phyloP scores from a whole-genome alignment of 106 monocot species.

The Dactylorhiza incarnata region DNA sequence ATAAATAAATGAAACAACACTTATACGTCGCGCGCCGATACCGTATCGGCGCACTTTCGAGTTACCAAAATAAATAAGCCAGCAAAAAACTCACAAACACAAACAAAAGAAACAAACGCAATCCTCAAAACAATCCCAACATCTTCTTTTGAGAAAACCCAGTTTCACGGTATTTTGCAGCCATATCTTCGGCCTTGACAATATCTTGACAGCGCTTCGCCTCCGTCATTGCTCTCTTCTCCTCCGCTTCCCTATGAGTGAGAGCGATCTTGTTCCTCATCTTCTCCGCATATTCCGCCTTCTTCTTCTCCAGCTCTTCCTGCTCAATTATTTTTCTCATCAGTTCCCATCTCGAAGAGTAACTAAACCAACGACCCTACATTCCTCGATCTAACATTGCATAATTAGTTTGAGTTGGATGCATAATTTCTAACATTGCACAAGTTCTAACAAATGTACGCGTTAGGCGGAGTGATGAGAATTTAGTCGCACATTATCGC shows the following conservation, averaged over 20 bases:
- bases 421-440: too few species aligned
- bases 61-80: background rate
- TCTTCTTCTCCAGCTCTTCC: conserved; percentile 41
- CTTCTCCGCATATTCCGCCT: conserved; percentile 13
- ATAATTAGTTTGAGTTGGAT: too few species aligned
- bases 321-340: background rate
- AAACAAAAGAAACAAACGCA: background rate
- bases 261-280: conserved; percentile 38
- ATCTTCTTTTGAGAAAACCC: conserved; percentile 7
- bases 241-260: conserved; percentile 51
- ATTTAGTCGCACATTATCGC: too few species aligned
- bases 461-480: too few species aligned
- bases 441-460: too few species aligned
- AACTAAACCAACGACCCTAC: background rate
- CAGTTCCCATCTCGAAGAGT: background rate
- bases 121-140: background rate
- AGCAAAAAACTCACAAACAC: background rate
- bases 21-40: too few species aligned
- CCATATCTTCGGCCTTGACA: conserved; percentile 33
- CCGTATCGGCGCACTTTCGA: background rate
- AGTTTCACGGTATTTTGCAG: conserved; percentile 32
- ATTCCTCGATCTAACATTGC: too few species aligned
- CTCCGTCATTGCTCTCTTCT: conserved; percentile 33
- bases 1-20: background rate
- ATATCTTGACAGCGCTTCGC: conserved; percentile 23